Conservation (phyloP, 805 yeast species). For the Candida golubevii region DNA sequence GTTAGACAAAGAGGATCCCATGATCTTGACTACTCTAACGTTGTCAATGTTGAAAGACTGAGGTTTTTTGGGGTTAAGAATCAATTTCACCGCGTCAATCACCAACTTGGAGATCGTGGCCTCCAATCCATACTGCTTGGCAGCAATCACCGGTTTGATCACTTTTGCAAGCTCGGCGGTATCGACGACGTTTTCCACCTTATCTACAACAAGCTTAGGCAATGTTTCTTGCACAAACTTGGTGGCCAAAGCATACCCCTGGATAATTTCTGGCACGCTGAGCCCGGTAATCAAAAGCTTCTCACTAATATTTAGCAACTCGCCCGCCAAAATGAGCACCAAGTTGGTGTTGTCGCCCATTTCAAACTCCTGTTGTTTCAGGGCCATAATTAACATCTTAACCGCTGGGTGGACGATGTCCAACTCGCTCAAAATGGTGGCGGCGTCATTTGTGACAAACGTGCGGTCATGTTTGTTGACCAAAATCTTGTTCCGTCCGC, state of each 20-base stretch:
- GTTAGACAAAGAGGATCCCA: slow-evolving; percentile 78
- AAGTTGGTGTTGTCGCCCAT: slow-evolving; percentile 96
- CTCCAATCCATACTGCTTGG: slow-evolving; percentile 91
- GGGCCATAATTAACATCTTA: slow-evolving; percentile 90
- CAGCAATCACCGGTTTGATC: slow-evolving; percentile 81
- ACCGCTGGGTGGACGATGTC: slow-evolving; percentile 98
- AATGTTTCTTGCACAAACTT: slow-evolving; percentile 66
- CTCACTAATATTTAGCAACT: slow-evolving; percentile 80
- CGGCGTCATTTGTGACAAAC: slow-evolving; percentile 95
- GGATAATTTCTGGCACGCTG: slow-evolving; percentile 87
- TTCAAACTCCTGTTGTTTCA: slow-evolving; percentile 94
- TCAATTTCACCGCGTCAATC: slow-evolving; percentile 76
- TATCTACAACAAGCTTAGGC: slow-evolving; percentile 59
- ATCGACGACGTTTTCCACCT: slow-evolving; percentile 53
- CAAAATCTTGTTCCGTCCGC: slow-evolving; percentile 94
- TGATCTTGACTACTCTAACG: slow-evolving; percentile 90
- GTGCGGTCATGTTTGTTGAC: slow-evolving; percentile 84
- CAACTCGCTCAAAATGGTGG: slow-evolving; percentile 88
- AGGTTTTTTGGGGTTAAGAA: slow-evolving; percentile 63
- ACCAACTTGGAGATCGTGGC: slow-evolving; percentile 72
- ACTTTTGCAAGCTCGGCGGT: slow-evolving; percentile 61
- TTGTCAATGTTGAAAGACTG: slow-evolving; percentile 82
- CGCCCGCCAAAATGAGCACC: slow-evolving; percentile 91
- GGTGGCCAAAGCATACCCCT: slow-evolving; percentile 88
- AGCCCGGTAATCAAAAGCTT: slow-evolving; percentile 79